A percentile compares a stretch with the other conserved stretches of the same genome.
Conservation (phyloP, 1,284 basidiomycete genomes). For the Marasmius fiardii region DNA sequence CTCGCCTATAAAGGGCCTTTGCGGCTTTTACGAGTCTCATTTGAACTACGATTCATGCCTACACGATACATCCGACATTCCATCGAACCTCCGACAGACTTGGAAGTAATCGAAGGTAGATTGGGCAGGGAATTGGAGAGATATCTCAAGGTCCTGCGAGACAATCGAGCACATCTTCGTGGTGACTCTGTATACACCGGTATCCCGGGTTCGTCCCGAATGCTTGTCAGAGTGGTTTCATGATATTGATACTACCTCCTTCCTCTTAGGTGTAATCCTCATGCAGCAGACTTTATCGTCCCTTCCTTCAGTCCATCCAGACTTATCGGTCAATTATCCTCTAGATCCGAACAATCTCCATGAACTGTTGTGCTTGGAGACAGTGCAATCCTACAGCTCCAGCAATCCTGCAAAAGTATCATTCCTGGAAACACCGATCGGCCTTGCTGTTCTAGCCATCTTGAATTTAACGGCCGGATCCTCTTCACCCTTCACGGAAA, state of each 20-base stretch:
- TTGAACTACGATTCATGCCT: neutral
- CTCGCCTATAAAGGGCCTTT: too few species aligned
- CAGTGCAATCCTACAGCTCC: neutral
- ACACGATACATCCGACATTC: conserved; percentile 3
- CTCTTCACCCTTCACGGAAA: conserved; percentile 1
- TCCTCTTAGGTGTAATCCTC: neutral
- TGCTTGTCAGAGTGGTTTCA: neutral
- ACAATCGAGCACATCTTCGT: neutral
- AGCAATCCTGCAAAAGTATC: conserved; percentile 22
- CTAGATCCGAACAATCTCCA: neutral
- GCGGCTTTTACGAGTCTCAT: neutral
- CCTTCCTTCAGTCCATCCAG: neutral
- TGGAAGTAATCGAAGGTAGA: neutral
- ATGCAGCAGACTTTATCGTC: neutral
- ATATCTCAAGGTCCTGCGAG: neutral
- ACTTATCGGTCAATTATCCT: neutral
- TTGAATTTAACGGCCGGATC: conserved; percentile 9
- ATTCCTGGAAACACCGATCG: conserved; percentile 37
- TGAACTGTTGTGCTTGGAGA: neutral
- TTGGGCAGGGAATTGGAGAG: neutral
- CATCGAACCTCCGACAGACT: neutral
- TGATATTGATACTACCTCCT: neutral
- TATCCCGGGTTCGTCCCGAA: neutral
- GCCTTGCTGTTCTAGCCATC: conserved; percentile 31
- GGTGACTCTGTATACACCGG: neutral